Base-by-base conservation (phyloP, 2,329 filamentous ascomycete species). In the Diaporthe caulivora region DNA sequence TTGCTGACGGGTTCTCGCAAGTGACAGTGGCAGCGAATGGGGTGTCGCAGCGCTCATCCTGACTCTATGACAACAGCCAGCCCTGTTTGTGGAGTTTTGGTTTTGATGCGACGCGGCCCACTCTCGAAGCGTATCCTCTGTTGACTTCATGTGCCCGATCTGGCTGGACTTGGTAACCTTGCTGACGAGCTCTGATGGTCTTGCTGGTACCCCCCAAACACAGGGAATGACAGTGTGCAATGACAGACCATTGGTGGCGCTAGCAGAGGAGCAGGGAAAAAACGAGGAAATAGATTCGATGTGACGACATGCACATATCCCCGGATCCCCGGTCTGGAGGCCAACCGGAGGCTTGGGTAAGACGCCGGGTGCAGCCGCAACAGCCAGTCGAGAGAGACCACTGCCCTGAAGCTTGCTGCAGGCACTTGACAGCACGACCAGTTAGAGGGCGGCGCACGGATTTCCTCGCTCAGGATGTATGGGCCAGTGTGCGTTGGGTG, bases 291-390 rank as follows among this genome's bases (percentile, higher is more conserved):
- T 24, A 54, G 60, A 67, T 47, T 44, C 57, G 62, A 53, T 69
- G 69, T 74, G 72, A 72, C 60, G 40, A 47, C 29, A 58, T 58
- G 58, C 58, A 34, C 44, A n/a, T 65, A 21, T 53, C 67, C 54
- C 68, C 13, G 42, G 31, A 21, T 53, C 67, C 54, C 68, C 13
- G 42, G 31, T 29, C 29, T 67, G 26, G 67, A 73, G 47, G 54
- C 72, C 69, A 72, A 72, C 72, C 69, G 72, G 69, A 69, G 69
- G 72, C 68, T 31, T 49, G 58, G 51, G 40, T 40, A 68, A 62
- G 58, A 60, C 58, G 54, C 58, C 42, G 68, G 69, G 17, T 54
- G 42, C 31, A 55, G 62, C 26, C 70, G 62, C 64, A 34, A 37
- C 34, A 31, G 53, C 69, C 72, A 57, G 72, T 70, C 17, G 44